phyloP scores from a whole-genome alignment of 2,329 filamentous ascomycete genomes.

The Eurotiales sp. region DNA sequence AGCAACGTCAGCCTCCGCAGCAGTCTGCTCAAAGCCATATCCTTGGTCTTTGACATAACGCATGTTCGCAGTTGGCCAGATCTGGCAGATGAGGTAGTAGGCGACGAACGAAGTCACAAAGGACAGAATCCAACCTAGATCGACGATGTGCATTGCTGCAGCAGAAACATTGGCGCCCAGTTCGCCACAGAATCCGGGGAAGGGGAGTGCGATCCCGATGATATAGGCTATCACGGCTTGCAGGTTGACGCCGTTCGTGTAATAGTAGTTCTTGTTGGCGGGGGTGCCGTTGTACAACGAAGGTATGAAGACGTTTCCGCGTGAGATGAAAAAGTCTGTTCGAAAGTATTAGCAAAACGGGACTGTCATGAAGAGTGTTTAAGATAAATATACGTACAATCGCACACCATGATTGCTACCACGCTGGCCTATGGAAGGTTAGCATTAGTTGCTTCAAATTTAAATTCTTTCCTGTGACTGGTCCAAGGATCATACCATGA shows the following conservation, averaged over 20 bases:
- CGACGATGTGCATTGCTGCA: slow-evolving; percentile 29
- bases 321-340: slow-evolving; percentile 37
- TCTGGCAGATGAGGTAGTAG: slow-evolving; percentile 32
- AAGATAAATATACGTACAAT: slow-evolving; percentile 23
- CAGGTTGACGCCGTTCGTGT: slow-evolving; percentile 31
- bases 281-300: slow-evolving; percentile 29
- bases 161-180: slow-evolving; percentile 29
- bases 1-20: background rate
- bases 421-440: slow-evolving; percentile 30
- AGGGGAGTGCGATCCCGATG: slow-evolving; percentile 30
- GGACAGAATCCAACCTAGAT: slow-evolving; percentile 34
- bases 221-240: slow-evolving; percentile 35
- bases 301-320: slow-evolving; percentile 27
- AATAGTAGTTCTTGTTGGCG: slow-evolving; percentile 32
- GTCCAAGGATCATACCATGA: slow-evolving; percentile 50
- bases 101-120: slow-evolving; percentile 29
- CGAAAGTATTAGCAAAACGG: background rate
- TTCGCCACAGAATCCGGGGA: slow-evolving; percentile 33
- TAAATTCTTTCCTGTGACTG: too few relatives aligned
- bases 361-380: background rate
- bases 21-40: slow-evolving; percentile 19
- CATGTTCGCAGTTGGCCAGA: slow-evolving; percentile 39
- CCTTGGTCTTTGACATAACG: slow-evolving; percentile 31
- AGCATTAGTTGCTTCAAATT: background rate
- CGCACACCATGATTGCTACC: slow-evolving; percentile 52